Evolutionary conservation across 140 eudicot species (phyloP), one percentile per base, ranked within the genome.

Genomic region (Flaveria floridana): DNA sequence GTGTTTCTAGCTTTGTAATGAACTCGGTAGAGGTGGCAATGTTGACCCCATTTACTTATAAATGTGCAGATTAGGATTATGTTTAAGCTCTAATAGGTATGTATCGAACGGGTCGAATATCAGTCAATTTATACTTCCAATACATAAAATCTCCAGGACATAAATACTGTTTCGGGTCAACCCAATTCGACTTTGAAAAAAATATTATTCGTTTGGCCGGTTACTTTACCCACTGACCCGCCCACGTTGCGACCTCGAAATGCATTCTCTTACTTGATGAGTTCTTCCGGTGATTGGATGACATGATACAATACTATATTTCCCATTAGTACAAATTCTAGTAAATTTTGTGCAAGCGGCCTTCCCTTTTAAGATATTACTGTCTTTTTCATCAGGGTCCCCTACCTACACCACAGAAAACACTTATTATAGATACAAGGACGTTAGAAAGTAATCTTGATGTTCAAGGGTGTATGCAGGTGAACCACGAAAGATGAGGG

Each of bases 271-370:
- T 85, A 87, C 99, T 88, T 94, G 97, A 87, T 94, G 99, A 63
- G 99, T 90, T 85, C 99, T 87, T 65, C 99, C 99, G 2, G 97
- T 90, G 75, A 94, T 70, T 26, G 99, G 99, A 76, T 91, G 88
- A 83, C 99, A 94, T 51, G 84, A 85, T 20, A 94, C 97, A 2
- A 91, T 86, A 80, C 99, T 94, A 62, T 88, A 83, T 62, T 66
- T 83, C 23, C 99, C 97, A 76, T 91, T 78, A 18, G 95, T 94
- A 63, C 76, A 77, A 46, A 90, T 82, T 80, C 96, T 87, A 20
- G 84, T 88, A 72, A 94, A 94, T 74, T 91, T 94, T 46, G 99
- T 91, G 80, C 97, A 88, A 50, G 99, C 91, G 39, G 86, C 64
- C 84, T 94, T 94, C 75, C 99, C 99, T 55, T 91, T 92, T 51